phyloP scores from a whole-genome alignment of 2,329 filamentous ascomycete species.

The Sarocladium oryzae region DNA sequence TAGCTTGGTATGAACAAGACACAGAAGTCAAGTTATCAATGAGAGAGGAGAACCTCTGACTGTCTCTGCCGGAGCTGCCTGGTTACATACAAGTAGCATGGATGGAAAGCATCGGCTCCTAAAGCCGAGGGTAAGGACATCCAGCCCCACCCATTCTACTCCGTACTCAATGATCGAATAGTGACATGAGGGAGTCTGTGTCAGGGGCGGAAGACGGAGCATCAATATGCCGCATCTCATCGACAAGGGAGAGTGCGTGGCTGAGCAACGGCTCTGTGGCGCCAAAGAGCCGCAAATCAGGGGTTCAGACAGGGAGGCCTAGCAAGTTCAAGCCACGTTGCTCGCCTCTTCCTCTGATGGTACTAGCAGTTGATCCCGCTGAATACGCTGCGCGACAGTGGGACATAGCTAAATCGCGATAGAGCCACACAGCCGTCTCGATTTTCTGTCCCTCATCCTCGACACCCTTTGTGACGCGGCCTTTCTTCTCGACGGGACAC shows the following conservation, averaged over 20 bases:
- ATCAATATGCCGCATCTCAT: background rate
- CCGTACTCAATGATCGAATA: too few species aligned
- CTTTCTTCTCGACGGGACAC: background rate
- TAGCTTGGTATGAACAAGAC: too few species aligned
- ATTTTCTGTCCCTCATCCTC: constrained; percentile 7
- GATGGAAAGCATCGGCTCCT: constrained; percentile 25
- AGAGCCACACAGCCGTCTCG: constrained; percentile 3
- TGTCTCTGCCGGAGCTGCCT: too few species aligned
- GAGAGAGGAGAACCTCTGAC: too few species aligned
- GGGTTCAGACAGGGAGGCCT: background rate
- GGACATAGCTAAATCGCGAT: constrained; percentile 4
- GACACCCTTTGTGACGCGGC: constrained; percentile 5
- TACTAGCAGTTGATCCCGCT: background rate
- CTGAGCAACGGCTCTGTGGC: constrained; percentile 1
- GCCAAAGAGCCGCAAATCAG: background rate
- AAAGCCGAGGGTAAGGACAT: constrained; percentile 19
- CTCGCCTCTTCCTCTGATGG: background rate
- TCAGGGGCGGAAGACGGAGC: background rate
- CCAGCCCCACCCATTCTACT: background rate
- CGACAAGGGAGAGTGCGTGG: background rate
- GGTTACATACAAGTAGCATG: background rate
- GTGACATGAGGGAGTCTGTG: background rate
- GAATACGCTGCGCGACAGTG: constrained; percentile 1
- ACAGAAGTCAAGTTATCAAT: too few species aligned
- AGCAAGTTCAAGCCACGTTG: constrained; percentile 9